A percentile compares a stretch with the other conserved stretches of the same genome.
Conservation (phyloP, 23 red algal genomes). For the Gracilaria caudata region DNA sequence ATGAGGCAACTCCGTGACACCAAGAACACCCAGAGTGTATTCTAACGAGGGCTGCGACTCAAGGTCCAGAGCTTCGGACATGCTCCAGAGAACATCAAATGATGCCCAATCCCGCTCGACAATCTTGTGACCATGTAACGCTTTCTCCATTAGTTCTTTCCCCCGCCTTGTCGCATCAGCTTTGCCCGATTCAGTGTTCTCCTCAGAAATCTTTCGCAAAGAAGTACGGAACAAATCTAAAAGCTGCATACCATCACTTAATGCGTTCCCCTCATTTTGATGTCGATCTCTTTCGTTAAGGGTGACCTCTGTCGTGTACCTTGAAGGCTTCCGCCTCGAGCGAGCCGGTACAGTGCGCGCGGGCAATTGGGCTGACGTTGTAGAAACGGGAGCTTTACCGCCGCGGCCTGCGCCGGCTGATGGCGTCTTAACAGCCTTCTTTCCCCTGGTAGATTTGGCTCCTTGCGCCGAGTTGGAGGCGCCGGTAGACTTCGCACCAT, state of each 20-base stretch:
- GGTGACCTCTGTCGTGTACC: conserved; percentile 13
- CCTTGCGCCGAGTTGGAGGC: background rate
- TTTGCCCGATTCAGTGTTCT: conserved; percentile 11
- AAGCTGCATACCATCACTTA: conserved; percentile 13
- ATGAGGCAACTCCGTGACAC: conserved; percentile 33
- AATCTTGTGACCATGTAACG: conserved; percentile 10
- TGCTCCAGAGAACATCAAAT: conserved; percentile 29
- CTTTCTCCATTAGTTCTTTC: conserved; percentile 9
- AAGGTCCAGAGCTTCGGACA: conserved; percentile 41
- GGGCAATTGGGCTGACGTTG: background rate
- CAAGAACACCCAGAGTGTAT: conserved; percentile 52
- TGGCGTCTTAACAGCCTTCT: background rate
- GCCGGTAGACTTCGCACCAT: background rate
- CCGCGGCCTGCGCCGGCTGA: background rate
- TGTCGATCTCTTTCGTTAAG: conserved; percentile 21
- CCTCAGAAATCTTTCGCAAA: conserved; percentile 6
- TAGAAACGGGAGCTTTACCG: background rate
- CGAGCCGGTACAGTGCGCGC: background rate
- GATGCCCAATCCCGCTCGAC: conserved; percentile 36
- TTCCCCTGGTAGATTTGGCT: conserved; percentile 13
- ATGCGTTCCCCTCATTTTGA: conserved; percentile 7
- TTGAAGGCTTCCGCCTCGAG: conserved; percentile 15
- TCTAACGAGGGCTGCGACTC: conserved; percentile 39
- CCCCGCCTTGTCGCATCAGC: conserved; percentile 6
- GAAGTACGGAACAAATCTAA: conserved; percentile 12